These are phyloP conservation scores for Stemphylium lycopersici DNA, from an alignment of 2,329 filamentous ascomycete species.

Conservation along the genomic window DNA sequence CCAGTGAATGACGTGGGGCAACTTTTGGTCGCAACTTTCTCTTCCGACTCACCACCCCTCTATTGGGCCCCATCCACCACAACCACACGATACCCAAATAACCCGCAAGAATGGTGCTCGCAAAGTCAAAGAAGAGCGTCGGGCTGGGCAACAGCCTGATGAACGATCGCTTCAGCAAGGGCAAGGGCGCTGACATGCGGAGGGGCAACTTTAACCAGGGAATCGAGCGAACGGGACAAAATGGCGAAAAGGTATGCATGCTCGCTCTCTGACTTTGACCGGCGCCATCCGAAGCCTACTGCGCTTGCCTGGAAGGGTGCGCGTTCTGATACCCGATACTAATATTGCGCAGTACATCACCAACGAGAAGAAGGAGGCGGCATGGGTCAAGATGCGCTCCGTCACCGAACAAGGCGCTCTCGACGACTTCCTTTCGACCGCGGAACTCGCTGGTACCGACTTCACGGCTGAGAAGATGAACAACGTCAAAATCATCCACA, in stretches of 20 bases:
- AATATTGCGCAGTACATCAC: slow-evolving; percentile 73
- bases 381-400: slow-evolving; percentile 99
- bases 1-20: slow-evolving; percentile 62
- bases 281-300: neutral
- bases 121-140: slow-evolving; percentile 94
- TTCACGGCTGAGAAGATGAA: slow-evolving; percentile 99
- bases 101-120: slow-evolving; percentile 66
- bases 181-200: slow-evolving; percentile 83
- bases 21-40: slow-evolving; percentile 25
- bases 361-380: slow-evolving; percentile 86
- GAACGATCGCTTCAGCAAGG: slow-evolving; percentile 97
- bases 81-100: slow-evolving; percentile 18
- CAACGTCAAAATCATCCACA: slow-evolving; percentile 98
- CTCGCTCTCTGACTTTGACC: neutral
- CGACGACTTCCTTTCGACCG: slow-evolving; percentile 95
- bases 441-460: slow-evolving; percentile 95
- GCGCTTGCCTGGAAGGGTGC: neutral
- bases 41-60: slow-evolving; percentile 26
- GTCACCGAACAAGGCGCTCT: slow-evolving; percentile 96
- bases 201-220: slow-evolving; percentile 67
- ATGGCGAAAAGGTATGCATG: slow-evolving; percentile 71
- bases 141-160: slow-evolving; percentile 97
- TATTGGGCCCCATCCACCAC: slow-evolving; percentile 23
- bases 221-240: slow-evolving; percentile 73
- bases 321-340: slow-evolving; percentile 23